Evolutionary conservation across 2,329 filamentous ascomycete species (phyloP), one percentile per base, ranked within the genome.

Genomic region (Exutisphaerella laricina): DNA sequence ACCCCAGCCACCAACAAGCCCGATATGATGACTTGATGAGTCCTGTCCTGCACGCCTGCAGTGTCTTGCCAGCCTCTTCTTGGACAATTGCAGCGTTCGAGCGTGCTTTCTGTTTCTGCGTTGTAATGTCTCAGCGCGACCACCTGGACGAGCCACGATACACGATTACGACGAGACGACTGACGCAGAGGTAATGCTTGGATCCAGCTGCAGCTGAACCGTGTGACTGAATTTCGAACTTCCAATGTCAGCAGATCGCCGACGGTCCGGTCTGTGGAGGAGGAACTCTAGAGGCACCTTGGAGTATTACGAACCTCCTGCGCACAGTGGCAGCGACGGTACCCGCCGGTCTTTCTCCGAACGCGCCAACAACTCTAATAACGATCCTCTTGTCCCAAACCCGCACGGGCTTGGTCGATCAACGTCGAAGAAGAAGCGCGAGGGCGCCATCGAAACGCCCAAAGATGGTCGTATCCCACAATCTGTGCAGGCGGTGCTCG

Each of bases 291-390:
- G 41, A 41, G 54, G 51, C 2, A 59, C 60, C 9, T 60, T 56
- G 42, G 47, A 56, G 23, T 59, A 63, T 51, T 62, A 63, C 45
- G 46, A 57, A 41, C 55, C 58, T 17, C 58, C 58, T 4, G 14
- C 51, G 5, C 43, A 26, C 22, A 25, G 4, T 22, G 18, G 32
- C n/a, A 16, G 16, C 22, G 39, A 49, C 25, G 45, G 42, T n/a
- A 45, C 41, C 8, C 40, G 52, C 32, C 53, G 54, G 13, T 58
- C 58, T 21, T 62, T 56, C 52, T 57, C 57, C 32, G 56, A 60
- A 23, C 57, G 57, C 36, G 51, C 40, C 25, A 37, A 26, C 22
- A 46, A 40, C 14, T 38, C 30, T 14, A 26, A 34, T 26, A 25
- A 32, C 21, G 41, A 44, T 13, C 28, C 34, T 13, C 21, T 39